phyloP scores from a whole-genome alignment of 2,329 filamentous ascomycete species.

The Verticillium albo-atrum region DNA sequence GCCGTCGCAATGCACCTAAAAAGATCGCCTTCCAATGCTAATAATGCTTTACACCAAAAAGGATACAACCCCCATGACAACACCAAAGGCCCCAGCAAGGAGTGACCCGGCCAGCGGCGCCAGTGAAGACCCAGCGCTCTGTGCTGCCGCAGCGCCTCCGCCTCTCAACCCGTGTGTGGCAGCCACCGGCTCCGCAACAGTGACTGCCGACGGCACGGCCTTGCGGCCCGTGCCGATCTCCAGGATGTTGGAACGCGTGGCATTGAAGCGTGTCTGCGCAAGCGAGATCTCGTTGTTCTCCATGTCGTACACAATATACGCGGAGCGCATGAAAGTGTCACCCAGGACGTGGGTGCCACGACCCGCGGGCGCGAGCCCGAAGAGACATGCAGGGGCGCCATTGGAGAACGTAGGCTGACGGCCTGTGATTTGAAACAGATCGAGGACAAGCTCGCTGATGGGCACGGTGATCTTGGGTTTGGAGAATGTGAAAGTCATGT shows the following conservation, averaged over 20 bases:
- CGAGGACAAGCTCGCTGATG: slow-evolving; percentile 56
- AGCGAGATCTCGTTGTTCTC: slow-evolving; percentile 67
- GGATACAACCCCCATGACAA: neutral
- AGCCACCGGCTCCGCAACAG: slow-evolving; percentile 41
- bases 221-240: slow-evolving; percentile 49
- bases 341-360: slow-evolving; percentile 55
- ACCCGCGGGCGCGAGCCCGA: slow-evolving; percentile 56
- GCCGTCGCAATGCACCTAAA: neutral
- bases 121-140: slow-evolving; percentile 6
- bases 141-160: slow-evolving; percentile 1
- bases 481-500: slow-evolving; percentile 52
- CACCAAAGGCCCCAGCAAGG: neutral
- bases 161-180: slow-evolving; percentile 39
- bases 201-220: slow-evolving; percentile 50
- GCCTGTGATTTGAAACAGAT: slow-evolving; percentile 31
- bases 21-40: neutral
- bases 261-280: slow-evolving; percentile 58
- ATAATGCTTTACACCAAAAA: neutral
- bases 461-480: slow-evolving; percentile 46
- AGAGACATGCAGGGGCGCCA: slow-evolving; percentile 53
- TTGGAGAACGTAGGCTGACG: slow-evolving; percentile 46
- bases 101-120: neutral
- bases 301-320: slow-evolving; percentile 73
- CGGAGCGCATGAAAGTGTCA: slow-evolving; percentile 70
- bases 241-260: slow-evolving; percentile 41